Evolutionary conservation across 2,329 filamentous ascomycete species (phyloP).

Genomic region (Ophiostoma angusticollis): DNA sequence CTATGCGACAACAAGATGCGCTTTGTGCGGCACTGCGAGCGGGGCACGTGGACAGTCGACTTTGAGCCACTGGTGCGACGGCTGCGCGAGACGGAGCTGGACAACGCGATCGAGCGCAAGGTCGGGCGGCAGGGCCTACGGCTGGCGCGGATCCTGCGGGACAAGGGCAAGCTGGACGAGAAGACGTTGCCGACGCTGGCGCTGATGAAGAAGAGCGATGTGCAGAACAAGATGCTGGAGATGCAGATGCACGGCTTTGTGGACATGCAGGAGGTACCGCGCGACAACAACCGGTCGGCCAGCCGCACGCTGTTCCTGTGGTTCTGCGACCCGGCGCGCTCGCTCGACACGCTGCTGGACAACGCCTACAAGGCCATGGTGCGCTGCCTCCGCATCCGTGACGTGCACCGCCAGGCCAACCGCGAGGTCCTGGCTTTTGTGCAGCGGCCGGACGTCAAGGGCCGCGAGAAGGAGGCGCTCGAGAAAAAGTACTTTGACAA

Average conservation of each 20-base stretch:
- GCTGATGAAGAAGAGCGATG: slow-evolving; percentile 72
- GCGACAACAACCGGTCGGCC: slow-evolving; percentile 69
- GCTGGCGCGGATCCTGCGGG: slow-evolving; percentile 70
- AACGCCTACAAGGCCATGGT: slow-evolving; percentile 85
- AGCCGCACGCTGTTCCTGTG: slow-evolving; percentile 82
- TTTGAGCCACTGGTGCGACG: slow-evolving; percentile 59
- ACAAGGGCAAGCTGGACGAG: slow-evolving; percentile 89
- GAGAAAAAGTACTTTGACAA: slow-evolving; percentile 58
- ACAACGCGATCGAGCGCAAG: slow-evolving; percentile 64
- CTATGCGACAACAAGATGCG: slow-evolving; percentile 55
- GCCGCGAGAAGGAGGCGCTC: slow-evolving; percentile 70
- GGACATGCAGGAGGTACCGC: slow-evolving; percentile 87
- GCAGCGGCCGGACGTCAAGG: slow-evolving; percentile 74
- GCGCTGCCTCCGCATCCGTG: slow-evolving; percentile 66
- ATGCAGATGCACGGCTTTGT: slow-evolving; percentile 81
- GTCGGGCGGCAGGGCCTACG: slow-evolving; percentile 68
- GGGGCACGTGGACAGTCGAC: slow-evolving; percentile 71
- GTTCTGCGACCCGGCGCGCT: slow-evolving; percentile 72
- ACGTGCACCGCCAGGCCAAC: slow-evolving; percentile 59
- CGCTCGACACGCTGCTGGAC: slow-evolving; percentile 57
- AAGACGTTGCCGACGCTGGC: slow-evolving; percentile 71
- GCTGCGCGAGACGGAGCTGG: slow-evolving; percentile 65
- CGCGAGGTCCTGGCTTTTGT: slow-evolving; percentile 66
- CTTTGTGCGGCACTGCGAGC: slow-evolving; percentile 57
- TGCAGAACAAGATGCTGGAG: slow-evolving; percentile 70